Percentiles rank a stretch among this genome's conserved stretches.
Conservation (phyloP, 257 asterid species). For the Henckelia pumila region DNA sequence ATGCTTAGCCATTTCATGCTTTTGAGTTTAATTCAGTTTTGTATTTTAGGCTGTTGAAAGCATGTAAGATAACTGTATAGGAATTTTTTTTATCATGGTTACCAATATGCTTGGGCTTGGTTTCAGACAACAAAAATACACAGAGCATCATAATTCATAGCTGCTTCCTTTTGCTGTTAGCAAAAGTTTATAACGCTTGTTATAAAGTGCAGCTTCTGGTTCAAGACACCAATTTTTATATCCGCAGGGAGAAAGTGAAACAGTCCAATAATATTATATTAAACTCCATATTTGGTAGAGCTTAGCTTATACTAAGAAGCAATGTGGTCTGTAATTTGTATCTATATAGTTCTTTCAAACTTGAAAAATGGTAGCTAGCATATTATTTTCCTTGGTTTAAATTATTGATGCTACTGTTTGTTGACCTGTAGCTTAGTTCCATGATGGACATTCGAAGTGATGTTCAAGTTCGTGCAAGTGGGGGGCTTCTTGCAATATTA, state of each 20-base stretch:
- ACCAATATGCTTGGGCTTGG: conserved; percentile 9
- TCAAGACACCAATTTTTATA: conserved; percentile 8
- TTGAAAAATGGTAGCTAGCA: not conserved
- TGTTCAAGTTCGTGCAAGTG: conserved; percentile 92
- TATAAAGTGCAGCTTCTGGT: conserved; percentile 4
- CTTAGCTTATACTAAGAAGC: conserved; percentile 14
- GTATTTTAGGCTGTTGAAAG: conserved; percentile 15
- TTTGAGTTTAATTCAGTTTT: conserved; percentile 8
- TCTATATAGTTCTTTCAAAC: conserved; percentile 10
- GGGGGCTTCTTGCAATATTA: conserved; percentile 94
- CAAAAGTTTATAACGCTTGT: not conserved
- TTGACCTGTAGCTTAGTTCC: conserved; percentile 69
- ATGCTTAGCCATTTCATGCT: conserved; percentile 9
- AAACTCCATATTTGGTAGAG: not conserved
- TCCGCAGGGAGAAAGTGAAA: conserved; percentile 11
- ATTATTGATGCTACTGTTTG: conserved; percentile 20
- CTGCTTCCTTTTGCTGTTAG: conserved; percentile 9
- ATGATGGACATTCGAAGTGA: conserved; percentile 95
- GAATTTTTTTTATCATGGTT: not conserved
- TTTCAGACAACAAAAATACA: conserved; percentile 5
- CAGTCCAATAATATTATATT: conserved; percentile 10
- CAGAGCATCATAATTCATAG: not conserved
- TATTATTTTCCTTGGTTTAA: conserved; percentile 15
- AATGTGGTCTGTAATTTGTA: conserved; percentile 7
- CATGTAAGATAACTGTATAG: conserved; percentile 17